Conservation (phyloP, 2,329 filamentous ascomycete species). For the Colletotrichum sp. region DNA sequence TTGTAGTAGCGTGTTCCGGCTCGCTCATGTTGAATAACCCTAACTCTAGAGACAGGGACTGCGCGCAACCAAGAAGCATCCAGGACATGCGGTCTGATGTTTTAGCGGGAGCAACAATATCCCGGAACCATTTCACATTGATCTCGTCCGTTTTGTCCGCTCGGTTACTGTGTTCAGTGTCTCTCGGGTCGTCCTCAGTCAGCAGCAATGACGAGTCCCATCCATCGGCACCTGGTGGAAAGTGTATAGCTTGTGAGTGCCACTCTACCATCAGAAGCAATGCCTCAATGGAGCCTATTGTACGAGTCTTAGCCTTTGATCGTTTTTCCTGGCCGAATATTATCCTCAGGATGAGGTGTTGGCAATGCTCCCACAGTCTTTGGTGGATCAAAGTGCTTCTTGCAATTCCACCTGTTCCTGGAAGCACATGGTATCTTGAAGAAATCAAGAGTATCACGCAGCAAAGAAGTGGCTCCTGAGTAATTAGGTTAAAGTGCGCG, state of each 20-base stretch:
- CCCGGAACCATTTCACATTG: conserved; percentile 46
- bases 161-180: conserved; percentile 5
- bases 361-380: conserved; percentile 58
- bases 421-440: conserved; percentile 52
- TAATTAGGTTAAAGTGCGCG: conserved; percentile 52
- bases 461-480: conserved; percentile 56
- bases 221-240: conserved; percentile 57
- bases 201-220: conserved; percentile 60
- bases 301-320: conserved; percentile 52
- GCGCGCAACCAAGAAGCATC: conserved; percentile 60
- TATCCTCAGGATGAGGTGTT: conserved; percentile 56
- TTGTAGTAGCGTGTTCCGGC: not conserved
- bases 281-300: conserved; percentile 57
- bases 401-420: conserved; percentile 46
- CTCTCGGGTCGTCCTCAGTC: conserved; percentile 38
- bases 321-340: conserved; percentile 59
- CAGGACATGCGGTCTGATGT: conserved; percentile 64
- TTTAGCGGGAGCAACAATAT: conserved; percentile 58
- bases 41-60: conserved; percentile 57
- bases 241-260: conserved; percentile 59
- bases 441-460: conserved; percentile 60
- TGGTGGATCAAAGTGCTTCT: conserved; percentile 59
- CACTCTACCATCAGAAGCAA: conserved; percentile 60
- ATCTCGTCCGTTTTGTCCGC: not conserved
- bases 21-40: conserved; percentile 46